Base-by-base conservation (phyloP, 2,329 filamentous ascomycete species). In the Monosporascus sp. region DNA sequence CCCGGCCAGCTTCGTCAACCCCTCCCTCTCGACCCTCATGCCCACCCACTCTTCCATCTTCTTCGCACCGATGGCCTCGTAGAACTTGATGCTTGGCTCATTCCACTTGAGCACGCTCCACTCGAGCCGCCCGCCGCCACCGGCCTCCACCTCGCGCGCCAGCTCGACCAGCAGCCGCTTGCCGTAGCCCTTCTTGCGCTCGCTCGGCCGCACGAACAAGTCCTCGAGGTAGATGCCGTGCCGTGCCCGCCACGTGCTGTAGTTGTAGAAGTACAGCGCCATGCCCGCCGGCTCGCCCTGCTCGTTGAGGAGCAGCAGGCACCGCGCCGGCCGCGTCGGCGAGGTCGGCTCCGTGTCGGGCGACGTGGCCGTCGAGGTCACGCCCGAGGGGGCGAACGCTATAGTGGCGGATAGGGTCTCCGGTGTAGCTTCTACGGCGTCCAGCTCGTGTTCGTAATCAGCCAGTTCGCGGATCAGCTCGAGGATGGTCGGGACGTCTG, bases 91-190 rank as follows among this genome's bases (percentile, higher is more conserved):
- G 68, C 88, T 92, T 7, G 90, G 89, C 76, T 89, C 83, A 67
- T 97, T 97, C 91, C 91, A 96, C 73, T 89, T 93, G 63, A 97
- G 72, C 58, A 96, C 94, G 60, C 80, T 85, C 93, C 93, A 97
- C 67, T 97, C 92, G 52, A 97, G 73, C 54, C 93, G 78, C 7
- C 80, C 85, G 1, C 91, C 91, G 3, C 81, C 78, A 59, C 92
- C 86, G 51, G 80, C 79, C 51, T 88, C 66, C 3, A 91, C 86
- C 74, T 96, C 89, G 65, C 81, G 83, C n/a, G 92, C 93, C 67
- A 97, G 74, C 60, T 84, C 82, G 56, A 81, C 81, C 48, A 97
- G 76, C 66, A 97, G 70, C 62, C 78, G 75, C 71, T 86, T 88
- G 40, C 92, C 93, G 67, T 93, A 96, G 1, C 92, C 92, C 56